These are phyloP conservation scores for Cyclotella kingstonii DNA, from an alignment of 108 stramenopile genomes.

Conservation along the genomic window DNA sequence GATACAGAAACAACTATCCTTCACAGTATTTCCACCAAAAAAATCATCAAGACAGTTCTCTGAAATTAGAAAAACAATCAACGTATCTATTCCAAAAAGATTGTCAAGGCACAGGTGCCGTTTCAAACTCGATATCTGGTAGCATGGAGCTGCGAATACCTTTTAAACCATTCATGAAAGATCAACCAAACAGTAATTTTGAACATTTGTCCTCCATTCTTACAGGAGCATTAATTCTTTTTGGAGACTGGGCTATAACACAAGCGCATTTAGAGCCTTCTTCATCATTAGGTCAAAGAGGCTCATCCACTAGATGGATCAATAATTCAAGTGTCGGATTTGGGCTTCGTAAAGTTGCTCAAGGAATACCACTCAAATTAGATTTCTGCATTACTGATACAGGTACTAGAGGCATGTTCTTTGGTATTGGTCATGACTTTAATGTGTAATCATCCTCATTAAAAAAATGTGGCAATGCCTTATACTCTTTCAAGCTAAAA, in stretches of 20 bases:
- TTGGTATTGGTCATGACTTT: slow-evolving; percentile 71
- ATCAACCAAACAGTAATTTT: background rate
- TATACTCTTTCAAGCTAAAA: too few species aligned
- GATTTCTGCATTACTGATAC: slow-evolving; percentile 65
- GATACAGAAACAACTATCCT: slow-evolving; percentile 48
- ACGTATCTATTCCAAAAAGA: too few species aligned
- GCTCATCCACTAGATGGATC: slow-evolving; percentile 19
- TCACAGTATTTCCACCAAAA: too few species aligned
- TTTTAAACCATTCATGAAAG: slow-evolving; percentile 27
- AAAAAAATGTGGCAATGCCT: background rate
- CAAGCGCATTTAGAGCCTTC: slow-evolving; percentile 25
- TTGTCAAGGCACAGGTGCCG: too few species aligned
- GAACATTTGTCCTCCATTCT: background rate
- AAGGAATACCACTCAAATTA: slow-evolving; percentile 80
- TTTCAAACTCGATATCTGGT: slow-evolving; percentile 59
- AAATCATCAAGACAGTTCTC: background rate
- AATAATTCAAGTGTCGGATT: slow-evolving; percentile 64
- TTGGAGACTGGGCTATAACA: slow-evolving; percentile 73
- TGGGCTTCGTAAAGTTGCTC: slow-evolving; percentile 69
- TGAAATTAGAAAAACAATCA: slow-evolving; percentile 17
- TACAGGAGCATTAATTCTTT: slow-evolving; percentile 54
- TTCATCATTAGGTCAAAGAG: slow-evolving; percentile 1
- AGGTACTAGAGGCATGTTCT: slow-evolving; percentile 61
- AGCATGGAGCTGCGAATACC: slow-evolving; percentile 76
- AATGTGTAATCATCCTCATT: slow-evolving; percentile 31